Evolutionary conservation across 345 rosid genomes (phyloP).

Genomic region (Cochlearia excelsa): DNA sequence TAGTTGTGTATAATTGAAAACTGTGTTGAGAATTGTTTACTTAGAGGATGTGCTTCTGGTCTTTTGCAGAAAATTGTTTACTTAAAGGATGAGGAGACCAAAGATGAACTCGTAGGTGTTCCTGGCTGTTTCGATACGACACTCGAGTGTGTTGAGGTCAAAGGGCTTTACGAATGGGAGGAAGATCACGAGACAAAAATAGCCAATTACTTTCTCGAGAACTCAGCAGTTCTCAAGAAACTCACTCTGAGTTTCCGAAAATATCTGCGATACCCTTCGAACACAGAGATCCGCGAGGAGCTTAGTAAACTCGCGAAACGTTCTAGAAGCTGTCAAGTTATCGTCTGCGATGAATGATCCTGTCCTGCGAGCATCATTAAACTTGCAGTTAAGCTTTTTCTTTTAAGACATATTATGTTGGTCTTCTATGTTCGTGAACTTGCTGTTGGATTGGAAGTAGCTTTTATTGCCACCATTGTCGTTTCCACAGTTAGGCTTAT

Average conservation of each 20-base stretch:
- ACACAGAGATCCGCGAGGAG: background rate
- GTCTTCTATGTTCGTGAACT: too few species aligned
- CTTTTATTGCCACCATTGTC: too few species aligned
- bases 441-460: too few species aligned
- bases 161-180: background rate
- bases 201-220: conserved; percentile 16
- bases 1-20: background rate
- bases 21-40: too few species aligned
- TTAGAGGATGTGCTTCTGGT: too few species aligned
- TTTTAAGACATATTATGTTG: too few species aligned
- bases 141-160: conserved; percentile 15
- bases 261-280: background rate
- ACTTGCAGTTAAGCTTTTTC: too few species aligned
- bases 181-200: background rate
- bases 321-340: background rate
- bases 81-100: background rate
- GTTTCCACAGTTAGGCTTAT: too few species aligned
- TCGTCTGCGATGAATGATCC: too few species aligned
- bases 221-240: conserved; percentile 13
- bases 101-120: background rate
- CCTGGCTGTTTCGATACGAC: conserved; percentile 1
- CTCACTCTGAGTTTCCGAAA: background rate
- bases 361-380: too few species aligned
- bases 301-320: background rate
- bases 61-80: background rate